These are phyloP conservation scores for Cetraspora pellucida DNA, from an alignment of 192 early-diverging fungal species.

Conservation along the genomic window DNA sequence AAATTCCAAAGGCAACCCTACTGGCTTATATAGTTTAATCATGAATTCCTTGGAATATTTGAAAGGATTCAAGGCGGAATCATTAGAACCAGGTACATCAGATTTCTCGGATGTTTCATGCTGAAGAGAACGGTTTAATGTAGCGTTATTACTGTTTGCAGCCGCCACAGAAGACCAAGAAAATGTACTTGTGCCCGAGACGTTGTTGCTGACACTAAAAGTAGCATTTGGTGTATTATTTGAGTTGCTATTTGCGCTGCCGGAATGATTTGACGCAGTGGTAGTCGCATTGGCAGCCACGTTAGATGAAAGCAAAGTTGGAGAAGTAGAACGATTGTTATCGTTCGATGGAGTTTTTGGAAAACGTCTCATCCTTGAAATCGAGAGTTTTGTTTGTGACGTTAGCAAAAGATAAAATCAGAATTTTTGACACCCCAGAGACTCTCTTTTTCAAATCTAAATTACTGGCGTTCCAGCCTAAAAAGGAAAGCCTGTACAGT, in stretches of 20 bases:
- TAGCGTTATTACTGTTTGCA: constrained; percentile 30
- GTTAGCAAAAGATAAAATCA: constrained; percentile 9
- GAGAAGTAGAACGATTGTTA: constrained; percentile 23
- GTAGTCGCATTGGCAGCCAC: constrained; percentile 14
- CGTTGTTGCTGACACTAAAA: neutral
- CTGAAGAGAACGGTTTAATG: constrained; percentile 30
- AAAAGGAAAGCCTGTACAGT: constrained; percentile 8
- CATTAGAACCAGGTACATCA: constrained; percentile 29
- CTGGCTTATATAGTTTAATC: constrained; percentile 69
- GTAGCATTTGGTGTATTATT: constrained; percentile 9
- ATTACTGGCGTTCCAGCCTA: constrained; percentile 35
- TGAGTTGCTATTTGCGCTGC: neutral
- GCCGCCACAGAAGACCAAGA: constrained; percentile 37
- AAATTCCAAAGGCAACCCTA: constrained; percentile 61
- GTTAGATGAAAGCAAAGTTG: constrained; percentile 29
- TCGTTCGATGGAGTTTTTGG: constrained; percentile 32
- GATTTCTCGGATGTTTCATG: constrained; percentile 26
- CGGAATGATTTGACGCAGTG: neutral
- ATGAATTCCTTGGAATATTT: constrained; percentile 77
- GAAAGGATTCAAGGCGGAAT: constrained; percentile 51
- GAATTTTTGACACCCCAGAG: constrained; percentile 19
- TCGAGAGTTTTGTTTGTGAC: neutral
- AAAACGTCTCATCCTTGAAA: constrained; percentile 34
- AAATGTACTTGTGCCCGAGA: constrained; percentile 25
- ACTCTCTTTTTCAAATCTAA: neutral